Evolutionary conservation across 2,329 filamentous ascomycete species (phyloP), one percentile per base, ranked within the genome.

Genomic region (Escovopsis sp.): DNA sequence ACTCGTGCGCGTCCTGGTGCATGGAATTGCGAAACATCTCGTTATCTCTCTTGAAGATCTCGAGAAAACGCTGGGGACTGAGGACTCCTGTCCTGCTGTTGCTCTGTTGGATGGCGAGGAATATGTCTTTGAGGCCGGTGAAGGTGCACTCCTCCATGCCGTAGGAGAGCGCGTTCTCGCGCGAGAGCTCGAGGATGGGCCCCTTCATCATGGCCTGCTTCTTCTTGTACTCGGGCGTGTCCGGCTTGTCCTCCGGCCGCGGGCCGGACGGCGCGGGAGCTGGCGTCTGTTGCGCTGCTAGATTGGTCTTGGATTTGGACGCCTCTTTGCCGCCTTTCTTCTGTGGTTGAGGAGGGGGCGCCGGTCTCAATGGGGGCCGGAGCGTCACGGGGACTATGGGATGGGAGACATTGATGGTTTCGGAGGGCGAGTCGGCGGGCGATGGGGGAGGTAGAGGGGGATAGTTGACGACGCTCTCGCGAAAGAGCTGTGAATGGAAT

Each of bases 1-100:
- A 98, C 53, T 98, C 90, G 56, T 98, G 90, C 1, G 90, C 90
- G 54, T 98, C 90, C 54, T 98, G 90, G 56, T 98, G 90, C 83
- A 94, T 94, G 4, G 87, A 83, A 27, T 86, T 88, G 39, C 86
- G 77, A 50, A 98, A 98, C 79, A 94, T 87, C 56, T 98, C 90
- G 53, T 98, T 93, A 48, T 96, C 85, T 42, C 82, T 75, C 51
- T 87, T 84, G 50, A 98, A 76, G 18, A 94, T 87, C 52, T 98
- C 88, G 26, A 98, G 66, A 43, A 98, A 94, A 42, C 87, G 79
- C 48, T 88, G 79, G 2, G 90, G 90, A 50, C 87, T 93, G 29
- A 96, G 70, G 10, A 98, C 85, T 13, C 90, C 90, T 6, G 83
- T 90, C 37, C 86, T 76, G 28, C 81, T 81, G 40, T 74, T 66